Evolutionary conservation across 441 rosid species (phyloP).

Genomic region (Oxalis stricta): DNA sequence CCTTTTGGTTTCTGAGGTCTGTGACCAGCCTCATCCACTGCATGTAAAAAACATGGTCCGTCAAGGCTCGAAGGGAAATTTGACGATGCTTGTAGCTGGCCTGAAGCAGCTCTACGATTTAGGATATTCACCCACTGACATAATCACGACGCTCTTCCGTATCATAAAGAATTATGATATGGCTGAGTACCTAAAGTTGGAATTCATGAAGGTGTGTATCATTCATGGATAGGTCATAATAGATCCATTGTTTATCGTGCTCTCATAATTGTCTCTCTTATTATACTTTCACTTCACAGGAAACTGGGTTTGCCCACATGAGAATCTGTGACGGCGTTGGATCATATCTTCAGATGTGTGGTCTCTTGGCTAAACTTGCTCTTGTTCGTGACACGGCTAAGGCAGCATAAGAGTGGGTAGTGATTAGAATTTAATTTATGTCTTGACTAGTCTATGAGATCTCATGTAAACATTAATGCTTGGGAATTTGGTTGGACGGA

Average conservation of each 20-base stretch:
- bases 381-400: constrained; percentile 62
- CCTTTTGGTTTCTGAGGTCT: constrained; percentile 42
- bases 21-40: constrained; percentile 95
- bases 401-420: constrained; percentile 31
- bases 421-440: not conserved
- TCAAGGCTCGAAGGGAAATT: constrained; percentile 68
- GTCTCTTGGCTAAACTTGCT: constrained; percentile 80
- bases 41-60: constrained; percentile 82
- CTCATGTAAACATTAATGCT: not conserved
- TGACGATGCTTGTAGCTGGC: constrained; percentile 73
- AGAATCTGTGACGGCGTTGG: constrained; percentile 95
- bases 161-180: constrained; percentile 80
- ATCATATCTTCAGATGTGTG: constrained; percentile 83
- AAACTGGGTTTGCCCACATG: constrained; percentile 94
- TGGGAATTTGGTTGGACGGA: too few species aligned
- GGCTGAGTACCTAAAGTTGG: constrained; percentile 85
- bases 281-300: constrained; percentile 29
- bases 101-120: constrained; percentile 79
- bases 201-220: constrained; percentile 74
- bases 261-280: not conserved
- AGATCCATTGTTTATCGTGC: not conserved
- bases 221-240: too few species aligned
- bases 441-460: not conserved
- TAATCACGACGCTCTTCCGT: constrained; percentile 83
- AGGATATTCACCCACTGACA: constrained; percentile 94